phyloP scores from a whole-genome alignment of 2,329 filamentous ascomycete genomes.

The Chalara sp. region DNA sequence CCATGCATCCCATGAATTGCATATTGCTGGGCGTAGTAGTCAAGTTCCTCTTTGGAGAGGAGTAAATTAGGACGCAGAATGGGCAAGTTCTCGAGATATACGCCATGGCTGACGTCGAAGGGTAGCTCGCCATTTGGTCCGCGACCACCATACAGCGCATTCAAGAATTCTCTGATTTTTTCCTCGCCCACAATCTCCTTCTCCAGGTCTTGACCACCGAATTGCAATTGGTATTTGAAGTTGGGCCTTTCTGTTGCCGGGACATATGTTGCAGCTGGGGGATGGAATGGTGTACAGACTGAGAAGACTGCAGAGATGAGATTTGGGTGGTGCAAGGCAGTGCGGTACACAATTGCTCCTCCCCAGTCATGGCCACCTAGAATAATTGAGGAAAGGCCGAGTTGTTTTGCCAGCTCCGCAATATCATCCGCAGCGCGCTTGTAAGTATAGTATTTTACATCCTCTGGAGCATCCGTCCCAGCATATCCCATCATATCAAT shows the following conservation, averaged over 20 bases:
- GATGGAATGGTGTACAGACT: conserved; percentile 69
- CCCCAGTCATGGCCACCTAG: conserved; percentile 90
- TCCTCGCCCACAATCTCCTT: conserved; percentile 47
- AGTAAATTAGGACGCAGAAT: conserved; percentile 50
- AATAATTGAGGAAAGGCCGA: conserved; percentile 52
- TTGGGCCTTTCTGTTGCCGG: conserved; percentile 53
- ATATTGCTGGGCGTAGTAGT: conserved; percentile 72
- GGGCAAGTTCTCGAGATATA: conserved; percentile 57
- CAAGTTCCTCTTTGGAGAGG: conserved; percentile 61
- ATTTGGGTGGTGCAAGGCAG: conserved; percentile 65
- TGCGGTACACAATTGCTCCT: conserved; percentile 67
- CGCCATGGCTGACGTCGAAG: conserved; percentile 55
- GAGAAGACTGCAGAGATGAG: conserved; percentile 70
- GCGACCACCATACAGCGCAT: conserved; percentile 61
- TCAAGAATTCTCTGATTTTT: conserved; percentile 64
- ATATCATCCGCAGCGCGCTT: conserved; percentile 72
- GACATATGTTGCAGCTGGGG: conserved; percentile 45
- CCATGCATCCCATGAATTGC: conserved; percentile 67
- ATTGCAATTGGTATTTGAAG: conserved; percentile 80
- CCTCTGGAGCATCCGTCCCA: conserved; percentile 61
- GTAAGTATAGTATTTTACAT: conserved; percentile 56
- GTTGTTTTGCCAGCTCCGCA: conserved; percentile 56
- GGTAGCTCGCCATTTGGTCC: conserved; percentile 46
- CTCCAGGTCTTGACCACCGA: conserved; percentile 63
- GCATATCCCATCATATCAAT: conserved; percentile 86